Conservation (phyloP, 495 filamentous ascomycete species). For the Choiromyces venosus region DNA sequence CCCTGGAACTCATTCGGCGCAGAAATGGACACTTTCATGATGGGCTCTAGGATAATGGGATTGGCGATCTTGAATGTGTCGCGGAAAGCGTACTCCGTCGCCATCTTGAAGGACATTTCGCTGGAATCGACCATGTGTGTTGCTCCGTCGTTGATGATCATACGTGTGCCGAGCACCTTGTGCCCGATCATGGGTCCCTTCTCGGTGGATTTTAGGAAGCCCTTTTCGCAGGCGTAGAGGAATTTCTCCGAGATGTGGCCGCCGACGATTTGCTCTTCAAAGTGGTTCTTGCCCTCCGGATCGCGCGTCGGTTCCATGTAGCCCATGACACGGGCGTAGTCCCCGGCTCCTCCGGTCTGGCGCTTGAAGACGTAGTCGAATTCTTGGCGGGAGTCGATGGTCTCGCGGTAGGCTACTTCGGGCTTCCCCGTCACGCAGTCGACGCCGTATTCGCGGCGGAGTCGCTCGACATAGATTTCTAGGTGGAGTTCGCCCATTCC, state of each 20-base stretch:
- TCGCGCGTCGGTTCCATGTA: conserved; percentile 79
- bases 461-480: conserved; percentile 96
- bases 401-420: conserved; percentile 96
- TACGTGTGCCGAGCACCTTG: conserved; percentile 77
- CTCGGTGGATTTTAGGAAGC: conserved; percentile 76
- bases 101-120: conserved; percentile 96
- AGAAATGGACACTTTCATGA: conserved; percentile 97
- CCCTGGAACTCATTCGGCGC: conserved; percentile 98
- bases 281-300: conserved; percentile 67
- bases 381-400: conserved; percentile 65
- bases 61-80: conserved; percentile 78
- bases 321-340: conserved; percentile 89
- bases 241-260: conserved; percentile 95
- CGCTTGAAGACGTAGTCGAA: conserved; percentile 96
- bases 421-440: conserved; percentile 94
- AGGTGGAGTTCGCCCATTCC: conserved; percentile 98
- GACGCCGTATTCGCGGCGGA: conserved; percentile 94
- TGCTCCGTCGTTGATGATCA: conserved; percentile 94
- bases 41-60: conserved; percentile 80
- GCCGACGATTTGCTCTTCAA: conserved; percentile 79
- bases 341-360: conserved; percentile 92
- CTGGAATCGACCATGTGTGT: conserved; percentile 98
- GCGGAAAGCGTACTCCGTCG: conserved; percentile 93
- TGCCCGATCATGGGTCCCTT: conserved; percentile 92
- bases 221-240: conserved; percentile 91